Percentiles rank a stretch among this genome's conserved stretches.
Conservation (phyloP, 2,329 filamentous ascomycete species). For the Arthrobotrys iridis region DNA sequence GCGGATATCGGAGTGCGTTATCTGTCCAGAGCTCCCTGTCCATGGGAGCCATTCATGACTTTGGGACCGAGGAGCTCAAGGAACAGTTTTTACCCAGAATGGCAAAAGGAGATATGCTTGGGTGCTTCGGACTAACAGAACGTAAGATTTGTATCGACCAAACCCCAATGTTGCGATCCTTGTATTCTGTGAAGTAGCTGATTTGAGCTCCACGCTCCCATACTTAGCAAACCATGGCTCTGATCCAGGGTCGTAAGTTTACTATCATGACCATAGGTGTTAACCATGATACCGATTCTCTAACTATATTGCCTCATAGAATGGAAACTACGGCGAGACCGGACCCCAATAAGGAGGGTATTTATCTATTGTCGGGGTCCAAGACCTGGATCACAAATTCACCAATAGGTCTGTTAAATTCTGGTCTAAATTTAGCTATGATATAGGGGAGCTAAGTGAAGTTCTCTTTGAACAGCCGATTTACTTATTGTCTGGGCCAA, state of each 20-base stretch:
- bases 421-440: background rate
- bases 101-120: conserved; percentile 82
- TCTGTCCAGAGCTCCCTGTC: conserved; percentile 92
- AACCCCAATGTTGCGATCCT: background rate
- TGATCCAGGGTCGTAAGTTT: conserved; percentile 75
- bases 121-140: conserved; percentile 89
- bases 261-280: background rate
- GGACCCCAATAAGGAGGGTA: conserved; percentile 84
- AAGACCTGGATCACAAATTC: conserved; percentile 98
- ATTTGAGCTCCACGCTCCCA: background rate
- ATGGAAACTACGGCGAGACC: conserved; percentile 90
- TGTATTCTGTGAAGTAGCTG: background rate
- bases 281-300: background rate
- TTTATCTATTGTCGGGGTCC: conserved; percentile 78
- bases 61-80: conserved; percentile 86
- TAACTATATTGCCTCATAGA: conserved; percentile 17
- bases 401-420: conserved; percentile 68
- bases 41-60: conserved; percentile 91
- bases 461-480: conserved; percentile 66
- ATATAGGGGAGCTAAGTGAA: background rate
- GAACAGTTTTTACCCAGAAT: conserved; percentile 81
- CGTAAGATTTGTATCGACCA: conserved; percentile 61
- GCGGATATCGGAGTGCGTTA: conserved; percentile 90
- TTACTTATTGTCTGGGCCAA: conserved; percentile 92
- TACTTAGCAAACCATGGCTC: conserved; percentile 79